A percentile compares a stretch with the other conserved stretches of the same genome.
Evolutionary conservation across 441 rosid genomes (phyloP).

Genomic region (Brassica balearica): DNA sequence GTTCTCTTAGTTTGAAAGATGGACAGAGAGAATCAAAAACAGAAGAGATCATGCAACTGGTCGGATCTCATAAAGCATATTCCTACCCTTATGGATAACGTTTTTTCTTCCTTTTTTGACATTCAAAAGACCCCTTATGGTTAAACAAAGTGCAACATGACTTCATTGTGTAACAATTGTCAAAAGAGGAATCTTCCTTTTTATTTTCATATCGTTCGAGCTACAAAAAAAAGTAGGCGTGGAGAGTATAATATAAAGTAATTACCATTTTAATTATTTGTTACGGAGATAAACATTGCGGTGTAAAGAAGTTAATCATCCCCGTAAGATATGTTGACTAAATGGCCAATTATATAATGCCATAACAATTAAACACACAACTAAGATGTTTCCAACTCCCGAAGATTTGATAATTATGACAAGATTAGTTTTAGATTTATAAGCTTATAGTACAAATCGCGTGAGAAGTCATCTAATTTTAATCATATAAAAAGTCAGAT

Average conservation of each 20-base stretch:
- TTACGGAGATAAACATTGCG: conserved; percentile 9
- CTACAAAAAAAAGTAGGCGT: conserved; percentile 33
- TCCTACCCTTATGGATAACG: conserved; percentile 39
- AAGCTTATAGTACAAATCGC: conserved; percentile 23
- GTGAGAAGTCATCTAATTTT: conserved; percentile 23
- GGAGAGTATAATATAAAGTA: conserved; percentile 33
- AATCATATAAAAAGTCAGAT: conserved; percentile 21
- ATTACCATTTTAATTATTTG: not conserved
- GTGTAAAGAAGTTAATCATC: conserved; percentile 22
- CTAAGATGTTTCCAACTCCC: conserved; percentile 26
- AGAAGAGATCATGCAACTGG: conserved; percentile 36
- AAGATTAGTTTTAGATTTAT: not conserved
- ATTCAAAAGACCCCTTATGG: conserved; percentile 25
- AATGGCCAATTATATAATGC: conserved; percentile 20
- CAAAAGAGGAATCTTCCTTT: conserved; percentile 41
- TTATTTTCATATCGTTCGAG: conserved; percentile 17
- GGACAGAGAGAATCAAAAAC: conserved; percentile 21
- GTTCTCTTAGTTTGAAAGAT: conserved; percentile 4
- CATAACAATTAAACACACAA: not conserved
- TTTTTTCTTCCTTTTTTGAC: conserved; percentile 30
- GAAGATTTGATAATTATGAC: conserved; percentile 14
- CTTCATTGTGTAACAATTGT: conserved; percentile 40
- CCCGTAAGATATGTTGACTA: conserved; percentile 29
- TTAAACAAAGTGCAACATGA: conserved; percentile 31
- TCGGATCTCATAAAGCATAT: conserved; percentile 30